Evolutionary conservation across 108 stramenopile species (phyloP).

Genomic region (Discostella stelligeroides): DNA sequence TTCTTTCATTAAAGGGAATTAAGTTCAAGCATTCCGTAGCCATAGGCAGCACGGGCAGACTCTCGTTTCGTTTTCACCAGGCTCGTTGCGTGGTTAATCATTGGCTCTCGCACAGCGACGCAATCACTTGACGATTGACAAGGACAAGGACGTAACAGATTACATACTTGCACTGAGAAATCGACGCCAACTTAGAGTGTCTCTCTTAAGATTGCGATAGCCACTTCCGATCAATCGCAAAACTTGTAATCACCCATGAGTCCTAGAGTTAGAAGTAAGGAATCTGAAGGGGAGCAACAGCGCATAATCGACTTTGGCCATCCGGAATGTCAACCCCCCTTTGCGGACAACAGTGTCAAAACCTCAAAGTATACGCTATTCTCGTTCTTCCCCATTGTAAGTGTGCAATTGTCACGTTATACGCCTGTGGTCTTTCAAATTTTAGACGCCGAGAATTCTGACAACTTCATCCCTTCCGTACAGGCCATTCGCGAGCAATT

Average conservation of each 20-base stretch:
- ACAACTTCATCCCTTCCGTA: neutral
- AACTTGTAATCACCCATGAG: neutral
- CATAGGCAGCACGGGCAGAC: too few relatives aligned
- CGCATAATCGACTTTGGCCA: slow-evolving; percentile 42
- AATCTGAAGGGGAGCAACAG: slow-evolving; percentile 22
- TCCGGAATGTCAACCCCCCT: slow-evolving; percentile 38
- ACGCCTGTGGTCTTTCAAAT: neutral
- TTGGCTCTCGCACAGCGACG: too few relatives aligned
- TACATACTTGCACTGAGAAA: too few relatives aligned
- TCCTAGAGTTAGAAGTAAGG: neutral
- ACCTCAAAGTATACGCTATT: slow-evolving; percentile 74
- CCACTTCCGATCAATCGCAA: too few relatives aligned
- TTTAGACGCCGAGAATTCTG: neutral
- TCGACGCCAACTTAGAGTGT: too few relatives aligned
- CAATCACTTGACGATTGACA: too few relatives aligned
- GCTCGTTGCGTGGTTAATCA: too few relatives aligned
- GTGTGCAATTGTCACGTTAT: slow-evolving; percentile 38
- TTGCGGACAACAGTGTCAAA: slow-evolving; percentile 43
- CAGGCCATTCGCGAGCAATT: slow-evolving; percentile 84
- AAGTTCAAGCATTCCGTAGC: too few relatives aligned
- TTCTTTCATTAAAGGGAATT: too few relatives aligned
- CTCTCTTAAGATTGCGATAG: too few relatives aligned
- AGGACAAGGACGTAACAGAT: too few relatives aligned
- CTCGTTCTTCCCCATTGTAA: slow-evolving; percentile 78
- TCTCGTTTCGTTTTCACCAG: too few relatives aligned